Percentiles rank a stretch among this genome's conserved stretches.
Conservation (phyloP, 2,329 filamentous ascomycete genomes). For the Pezicula rhizophila region DNA sequence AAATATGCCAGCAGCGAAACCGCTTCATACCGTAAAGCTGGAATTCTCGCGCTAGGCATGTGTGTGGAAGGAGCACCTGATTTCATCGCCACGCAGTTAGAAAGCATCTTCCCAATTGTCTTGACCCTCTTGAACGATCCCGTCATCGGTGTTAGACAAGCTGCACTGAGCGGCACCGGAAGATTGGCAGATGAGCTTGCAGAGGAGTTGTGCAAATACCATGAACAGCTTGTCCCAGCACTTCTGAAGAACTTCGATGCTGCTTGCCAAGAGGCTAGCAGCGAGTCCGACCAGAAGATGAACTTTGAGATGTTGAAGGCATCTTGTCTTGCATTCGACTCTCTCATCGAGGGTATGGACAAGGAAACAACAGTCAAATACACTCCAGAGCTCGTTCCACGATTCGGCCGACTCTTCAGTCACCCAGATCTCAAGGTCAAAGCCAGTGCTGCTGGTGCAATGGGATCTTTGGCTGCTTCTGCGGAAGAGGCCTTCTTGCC, state of each 20-base stretch:
- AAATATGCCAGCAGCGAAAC: constrained; percentile 71
- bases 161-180: constrained; percentile 80
- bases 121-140: constrained; percentile 77
- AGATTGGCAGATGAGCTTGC: constrained; percentile 89
- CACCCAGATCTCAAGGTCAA: constrained; percentile 87
- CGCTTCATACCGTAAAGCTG: constrained; percentile 78
- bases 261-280: constrained; percentile 61
- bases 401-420: constrained; percentile 76
- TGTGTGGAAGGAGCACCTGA: constrained; percentile 95
- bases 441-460: constrained; percentile 78
- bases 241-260: constrained; percentile 85
- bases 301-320: constrained; percentile 83
- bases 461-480: constrained; percentile 84
- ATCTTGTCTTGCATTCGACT: constrained; percentile 84
- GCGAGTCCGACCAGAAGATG: constrained; percentile 61
- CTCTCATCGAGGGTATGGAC: constrained; percentile 80
- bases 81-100: constrained; percentile 90
- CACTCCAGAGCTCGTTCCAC: constrained; percentile 73
- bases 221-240: constrained; percentile 75
- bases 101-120: constrained; percentile 78
- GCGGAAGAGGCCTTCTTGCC: constrained; percentile 78
- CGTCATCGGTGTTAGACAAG: constrained; percentile 79
- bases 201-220: constrained; percentile 81
- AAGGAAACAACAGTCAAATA: constrained; percentile 76
- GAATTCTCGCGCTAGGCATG: constrained; percentile 86